A percentile compares a stretch with the other conserved stretches of the same genome.
These are phyloP conservation scores for Monosporascus sp. DNA, from an alignment of 2,329 filamentous ascomycete genomes.

Conservation along the genomic window DNA sequence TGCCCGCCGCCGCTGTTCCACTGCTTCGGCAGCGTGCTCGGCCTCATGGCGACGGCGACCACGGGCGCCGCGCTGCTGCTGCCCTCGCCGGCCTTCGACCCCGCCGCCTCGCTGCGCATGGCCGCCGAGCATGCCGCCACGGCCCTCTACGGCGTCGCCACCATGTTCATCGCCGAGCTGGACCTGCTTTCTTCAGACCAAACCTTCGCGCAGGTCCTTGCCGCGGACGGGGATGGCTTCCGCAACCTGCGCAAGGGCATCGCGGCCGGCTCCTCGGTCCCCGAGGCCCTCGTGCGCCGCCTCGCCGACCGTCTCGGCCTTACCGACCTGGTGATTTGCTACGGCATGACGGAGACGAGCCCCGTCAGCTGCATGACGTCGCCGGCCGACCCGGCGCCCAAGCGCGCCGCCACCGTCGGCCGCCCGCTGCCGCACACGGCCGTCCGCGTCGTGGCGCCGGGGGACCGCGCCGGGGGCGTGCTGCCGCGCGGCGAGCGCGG, in stretches of 20 bases:
- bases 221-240: slow-evolving; percentile 21
- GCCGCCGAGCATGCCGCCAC: slow-evolving; percentile 48
- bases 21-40: slow-evolving; percentile 87
- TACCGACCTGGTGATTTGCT: slow-evolving; percentile 83
- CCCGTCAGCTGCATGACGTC: slow-evolving; percentile 78
- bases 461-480: slow-evolving; percentile 46
- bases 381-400: slow-evolving; percentile 66
- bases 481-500: slow-evolving; percentile 63
- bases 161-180: slow-evolving; percentile 88
- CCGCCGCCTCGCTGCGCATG: slow-evolving; percentile 61
- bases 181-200: slow-evolving; percentile 57
- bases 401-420: slow-evolving; percentile 72
- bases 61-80: slow-evolving; percentile 75
- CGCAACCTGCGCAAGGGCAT: slow-evolving; percentile 74
- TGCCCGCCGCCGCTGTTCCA: slow-evolving; percentile 83
- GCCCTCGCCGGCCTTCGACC: slow-evolving; percentile 81
- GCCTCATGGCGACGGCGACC: slow-evolving; percentile 94
- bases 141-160: slow-evolving; percentile 80
- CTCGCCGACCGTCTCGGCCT: slow-evolving; percentile 72
- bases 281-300: slow-evolving; percentile 71
- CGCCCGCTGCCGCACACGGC: slow-evolving; percentile 75
- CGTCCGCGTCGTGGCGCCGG: slow-evolving; percentile 68
- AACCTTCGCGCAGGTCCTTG: slow-evolving; percentile 20
- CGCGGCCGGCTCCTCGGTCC: slow-evolving; percentile 80
- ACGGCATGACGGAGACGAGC: slow-evolving; percentile 90